Evolutionary conservation across 352 stramenopile species (phyloP).

Genomic region (Pythium sukuiense): DNA sequence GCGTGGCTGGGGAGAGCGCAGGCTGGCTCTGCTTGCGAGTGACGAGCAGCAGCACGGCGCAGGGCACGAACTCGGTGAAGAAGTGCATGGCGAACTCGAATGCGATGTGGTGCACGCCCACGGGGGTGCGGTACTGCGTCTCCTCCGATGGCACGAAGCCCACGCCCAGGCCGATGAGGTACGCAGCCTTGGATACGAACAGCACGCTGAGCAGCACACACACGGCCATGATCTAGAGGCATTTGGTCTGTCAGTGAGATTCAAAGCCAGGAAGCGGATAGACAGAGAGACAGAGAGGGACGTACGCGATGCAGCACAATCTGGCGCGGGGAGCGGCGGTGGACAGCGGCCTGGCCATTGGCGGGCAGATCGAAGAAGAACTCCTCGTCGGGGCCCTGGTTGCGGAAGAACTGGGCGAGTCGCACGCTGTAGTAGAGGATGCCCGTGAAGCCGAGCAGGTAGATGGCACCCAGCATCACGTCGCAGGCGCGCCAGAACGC

Average conservation of each 20-base stretch:
- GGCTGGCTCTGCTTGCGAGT: conserved; percentile 49
- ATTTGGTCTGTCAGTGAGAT: not conserved
- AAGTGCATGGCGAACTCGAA: conserved; percentile 78
- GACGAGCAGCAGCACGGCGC: conserved; percentile 64
- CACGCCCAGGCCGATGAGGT: conserved; percentile 69
- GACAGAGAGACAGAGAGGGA: not conserved
- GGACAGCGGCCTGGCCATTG: conserved; percentile 22
- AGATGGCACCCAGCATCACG: conserved; percentile 60
- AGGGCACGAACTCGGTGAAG: conserved; percentile 71
- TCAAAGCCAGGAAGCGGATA: not conserved
- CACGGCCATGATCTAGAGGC: conserved; percentile 64
- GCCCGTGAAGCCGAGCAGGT: conserved; percentile 58
- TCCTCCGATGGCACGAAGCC: conserved; percentile 63
- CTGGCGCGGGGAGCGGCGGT: conserved; percentile 51
- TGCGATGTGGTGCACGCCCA: conserved; percentile 65
- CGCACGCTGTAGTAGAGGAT: conserved; percentile 84
- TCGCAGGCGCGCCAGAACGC: conserved; percentile 71
- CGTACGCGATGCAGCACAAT: conserved; percentile 64
- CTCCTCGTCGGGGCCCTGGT: conserved; percentile 68
- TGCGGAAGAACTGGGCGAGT: conserved; percentile 80
- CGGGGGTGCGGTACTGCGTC: conserved; percentile 54
- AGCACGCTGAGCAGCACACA: conserved; percentile 72
- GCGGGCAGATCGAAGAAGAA: conserved; percentile 81
- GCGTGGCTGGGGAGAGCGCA: conserved; percentile 5
- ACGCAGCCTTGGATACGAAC: conserved; percentile 65